Evolutionary conservation across 495 filamentous ascomycete genomes (phyloP).

Genomic region (Astrocystis sublimbata): DNA sequence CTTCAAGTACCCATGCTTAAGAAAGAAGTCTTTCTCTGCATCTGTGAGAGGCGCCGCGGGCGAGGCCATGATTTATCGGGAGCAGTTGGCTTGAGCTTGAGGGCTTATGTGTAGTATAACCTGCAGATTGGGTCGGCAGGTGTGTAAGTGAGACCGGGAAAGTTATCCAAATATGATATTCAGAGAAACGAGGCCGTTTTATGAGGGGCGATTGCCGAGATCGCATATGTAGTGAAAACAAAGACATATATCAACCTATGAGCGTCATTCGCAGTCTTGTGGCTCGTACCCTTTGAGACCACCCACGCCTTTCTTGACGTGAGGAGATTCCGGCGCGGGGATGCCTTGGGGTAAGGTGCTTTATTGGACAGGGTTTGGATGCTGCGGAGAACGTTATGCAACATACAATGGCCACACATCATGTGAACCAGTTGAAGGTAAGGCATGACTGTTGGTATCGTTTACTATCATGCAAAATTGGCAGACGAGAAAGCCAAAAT

Average conservation of each 20-base stretch:
- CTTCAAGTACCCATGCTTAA: conserved; percentile 66
- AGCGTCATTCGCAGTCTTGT: not conserved
- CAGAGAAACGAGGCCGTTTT: not conserved
- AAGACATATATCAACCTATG: not conserved
- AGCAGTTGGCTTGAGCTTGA: not conserved
- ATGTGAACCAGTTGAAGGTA: not conserved
- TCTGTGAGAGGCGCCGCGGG: conserved; percentile 50
- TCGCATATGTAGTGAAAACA: not conserved
- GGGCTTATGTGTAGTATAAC: not conserved
- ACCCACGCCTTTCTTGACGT: not conserved
- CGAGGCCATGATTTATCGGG: conserved; percentile 28
- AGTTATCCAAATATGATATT: not conserved
- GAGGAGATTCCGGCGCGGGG: not conserved
- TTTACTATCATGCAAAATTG: not conserved
- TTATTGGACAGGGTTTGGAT: conserved; percentile 8
- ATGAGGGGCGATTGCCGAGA: not conserved
- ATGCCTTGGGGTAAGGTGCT: not conserved
- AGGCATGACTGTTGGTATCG: not conserved
- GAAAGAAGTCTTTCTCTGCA: conserved; percentile 65
- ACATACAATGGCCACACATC: conserved; percentile 3
- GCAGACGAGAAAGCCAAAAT: not conserved
- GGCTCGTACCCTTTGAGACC: not conserved
- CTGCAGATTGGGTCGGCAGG: not conserved
- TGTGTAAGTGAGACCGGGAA: not conserved
- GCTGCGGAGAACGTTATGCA: conserved; percentile 11